phyloP scores from a whole-genome alignment of 1,139 yeast species.

The Geotrichum restrictum region DNA sequence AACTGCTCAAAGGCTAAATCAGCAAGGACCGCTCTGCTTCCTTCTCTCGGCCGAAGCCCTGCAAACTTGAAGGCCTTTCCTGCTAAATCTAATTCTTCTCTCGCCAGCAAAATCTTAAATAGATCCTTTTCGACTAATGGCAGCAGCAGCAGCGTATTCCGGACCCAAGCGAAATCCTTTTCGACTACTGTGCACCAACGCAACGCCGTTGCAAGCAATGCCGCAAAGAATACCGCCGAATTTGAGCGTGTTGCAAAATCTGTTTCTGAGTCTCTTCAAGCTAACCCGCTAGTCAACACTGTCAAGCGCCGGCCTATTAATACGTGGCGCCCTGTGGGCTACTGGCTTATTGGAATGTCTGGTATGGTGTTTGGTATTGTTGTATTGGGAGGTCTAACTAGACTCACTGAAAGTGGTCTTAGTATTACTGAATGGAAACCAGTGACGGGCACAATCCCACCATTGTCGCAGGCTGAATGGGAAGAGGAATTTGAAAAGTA shows the following conservation, averaged over 20 bases:
- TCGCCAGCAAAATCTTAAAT: not conserved
- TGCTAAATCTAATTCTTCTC: not conserved
- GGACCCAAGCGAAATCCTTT: slow-evolving; percentile 10
- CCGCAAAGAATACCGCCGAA: slow-evolving; percentile 18
- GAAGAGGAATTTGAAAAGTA: slow-evolving; percentile 76
- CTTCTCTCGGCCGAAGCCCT: slow-evolving; percentile 5
- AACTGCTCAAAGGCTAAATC: not conserved
- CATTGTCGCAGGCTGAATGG: slow-evolving; percentile 78
- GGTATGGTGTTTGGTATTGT: slow-evolving; percentile 91
- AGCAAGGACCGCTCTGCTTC: not conserved
- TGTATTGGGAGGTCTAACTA: slow-evolving; percentile 91
- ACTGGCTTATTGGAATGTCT: slow-evolving; percentile 88
- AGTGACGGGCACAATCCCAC: slow-evolving; percentile 91
- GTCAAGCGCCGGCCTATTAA: slow-evolving; percentile 30
- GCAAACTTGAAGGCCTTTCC: not conserved
- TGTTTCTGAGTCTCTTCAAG: slow-evolving; percentile 19
- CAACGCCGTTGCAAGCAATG: not conserved
- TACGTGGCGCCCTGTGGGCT: slow-evolving; percentile 54
- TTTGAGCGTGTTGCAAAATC: slow-evolving; percentile 21
- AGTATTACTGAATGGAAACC: slow-evolving; percentile 99
- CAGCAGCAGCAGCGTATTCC: no score
- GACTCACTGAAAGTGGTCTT: slow-evolving; percentile 91
- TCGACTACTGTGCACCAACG: slow-evolving; percentile 18
- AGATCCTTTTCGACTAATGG: not conserved
- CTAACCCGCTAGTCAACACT: slow-evolving; percentile 21